phyloP scores from a whole-genome alignment of 2,329 filamentous ascomycete genomes.

The Fusarium newnesense region DNA sequence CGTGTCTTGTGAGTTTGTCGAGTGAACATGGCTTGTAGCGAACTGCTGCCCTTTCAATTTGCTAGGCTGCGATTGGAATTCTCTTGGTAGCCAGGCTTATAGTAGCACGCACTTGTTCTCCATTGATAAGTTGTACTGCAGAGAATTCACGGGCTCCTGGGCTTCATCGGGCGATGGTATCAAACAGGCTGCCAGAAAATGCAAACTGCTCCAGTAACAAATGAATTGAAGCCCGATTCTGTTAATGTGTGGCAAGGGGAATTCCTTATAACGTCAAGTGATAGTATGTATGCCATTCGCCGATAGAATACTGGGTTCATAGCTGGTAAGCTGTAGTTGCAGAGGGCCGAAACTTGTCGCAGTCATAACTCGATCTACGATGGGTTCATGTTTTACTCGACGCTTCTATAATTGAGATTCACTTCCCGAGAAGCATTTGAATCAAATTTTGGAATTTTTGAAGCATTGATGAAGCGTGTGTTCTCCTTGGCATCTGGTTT shows the following conservation, averaged over 20 bases:
- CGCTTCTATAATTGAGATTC: not conserved
- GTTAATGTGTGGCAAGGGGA: rapidly evolving
- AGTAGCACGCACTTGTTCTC: rapidly evolving
- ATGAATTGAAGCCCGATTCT: rapidly evolving
- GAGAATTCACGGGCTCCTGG: too few relatives aligned
- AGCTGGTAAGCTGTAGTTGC: not conserved
- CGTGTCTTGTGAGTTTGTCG: too few relatives aligned
- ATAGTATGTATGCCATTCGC: rapidly evolving
- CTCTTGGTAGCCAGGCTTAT: not conserved
- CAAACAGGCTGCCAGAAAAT: not conserved
- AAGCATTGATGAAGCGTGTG: rapidly evolving
- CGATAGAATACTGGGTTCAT: rapidly evolving
- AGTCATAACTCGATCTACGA: not conserved
- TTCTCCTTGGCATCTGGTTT: not conserved
- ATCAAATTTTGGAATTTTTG: not conserved
- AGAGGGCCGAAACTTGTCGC: not conserved
- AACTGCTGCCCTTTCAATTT: not conserved
- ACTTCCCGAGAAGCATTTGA: rapidly evolving
- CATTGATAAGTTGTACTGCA: too few relatives aligned
- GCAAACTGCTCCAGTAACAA: not conserved
- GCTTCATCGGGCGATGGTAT: rapidly evolving
- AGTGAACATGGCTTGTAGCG: not conserved
- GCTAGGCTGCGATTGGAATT: rapidly evolving
- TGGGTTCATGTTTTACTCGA: too few relatives aligned
- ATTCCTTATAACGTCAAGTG: not conserved